Percentiles rank a stretch among this genome's conserved stretches.
These are phyloP conservation scores for Metarhizium sp. DNA, from an alignment of 2,329 filamentous ascomycete genomes.

Conservation along the genomic window DNA sequence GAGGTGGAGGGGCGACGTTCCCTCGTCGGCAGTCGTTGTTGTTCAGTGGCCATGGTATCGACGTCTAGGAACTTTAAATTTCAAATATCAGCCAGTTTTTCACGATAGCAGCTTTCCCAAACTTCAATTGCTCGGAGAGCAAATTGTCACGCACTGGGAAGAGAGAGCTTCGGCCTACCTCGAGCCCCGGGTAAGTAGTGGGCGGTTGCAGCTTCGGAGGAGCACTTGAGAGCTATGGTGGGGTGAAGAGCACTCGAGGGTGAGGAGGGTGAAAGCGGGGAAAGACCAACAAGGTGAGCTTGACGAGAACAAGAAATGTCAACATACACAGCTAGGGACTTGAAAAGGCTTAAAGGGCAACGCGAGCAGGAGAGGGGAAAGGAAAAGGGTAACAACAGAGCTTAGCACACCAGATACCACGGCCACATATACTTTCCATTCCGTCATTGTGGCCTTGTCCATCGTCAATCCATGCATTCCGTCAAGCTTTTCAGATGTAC, in stretches of 20 bases:
- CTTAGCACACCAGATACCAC: background rate
- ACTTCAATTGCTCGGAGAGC: background rate
- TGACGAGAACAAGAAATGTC: no score
- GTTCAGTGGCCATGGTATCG: constrained; percentile 24
- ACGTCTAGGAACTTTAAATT: background rate
- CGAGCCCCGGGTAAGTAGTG: background rate
- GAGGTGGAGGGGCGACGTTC: constrained; percentile 75
- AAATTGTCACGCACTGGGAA: background rate
- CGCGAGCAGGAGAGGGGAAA: background rate
- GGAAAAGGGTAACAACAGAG: background rate
- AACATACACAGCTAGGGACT: background rate
- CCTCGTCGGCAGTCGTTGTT: constrained; percentile 40
- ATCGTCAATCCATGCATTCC: background rate
- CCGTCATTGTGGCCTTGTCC: background rate
- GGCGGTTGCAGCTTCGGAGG: background rate
- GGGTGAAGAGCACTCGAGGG: constrained; percentile 1
- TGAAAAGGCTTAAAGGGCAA: background rate
- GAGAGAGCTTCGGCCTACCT: background rate
- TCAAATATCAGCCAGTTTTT: background rate
- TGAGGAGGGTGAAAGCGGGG: background rate
- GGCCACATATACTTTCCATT: background rate
- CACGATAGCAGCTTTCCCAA: no score
- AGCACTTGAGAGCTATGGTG: constrained; percentile 2
- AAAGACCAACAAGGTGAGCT: no score
- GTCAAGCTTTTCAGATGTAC: background rate